phyloP scores from a whole-genome alignment of 2,329 filamentous ascomycete genomes.

The Verticillium albo-atrum region DNA sequence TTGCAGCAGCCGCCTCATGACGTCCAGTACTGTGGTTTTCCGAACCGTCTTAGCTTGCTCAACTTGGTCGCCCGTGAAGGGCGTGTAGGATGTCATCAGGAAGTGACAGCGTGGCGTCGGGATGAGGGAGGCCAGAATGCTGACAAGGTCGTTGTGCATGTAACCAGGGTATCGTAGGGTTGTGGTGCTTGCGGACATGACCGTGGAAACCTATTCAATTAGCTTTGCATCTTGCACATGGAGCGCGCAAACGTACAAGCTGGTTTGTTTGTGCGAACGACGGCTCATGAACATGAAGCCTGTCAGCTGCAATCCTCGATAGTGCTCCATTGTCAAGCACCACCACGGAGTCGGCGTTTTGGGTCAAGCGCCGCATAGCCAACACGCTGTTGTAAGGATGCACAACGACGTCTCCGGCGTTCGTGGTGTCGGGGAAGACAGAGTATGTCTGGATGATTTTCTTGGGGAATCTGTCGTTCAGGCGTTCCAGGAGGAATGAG shows the following conservation, averaged over 20 bases:
- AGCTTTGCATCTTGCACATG: conserved; percentile 4
- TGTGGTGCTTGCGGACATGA: conserved; percentile 97
- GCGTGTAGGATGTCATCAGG: conserved; percentile 96
- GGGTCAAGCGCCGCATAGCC: conserved; percentile 82
- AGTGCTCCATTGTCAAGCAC: conserved; percentile 95
- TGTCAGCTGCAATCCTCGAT: conserved; percentile 88
- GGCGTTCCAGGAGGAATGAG: conserved; percentile 86
- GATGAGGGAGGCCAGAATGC: conserved; percentile 92
- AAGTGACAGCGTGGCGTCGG: conserved; percentile 97
- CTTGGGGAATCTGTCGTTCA: conserved; percentile 97
- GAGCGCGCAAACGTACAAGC: conserved; percentile 51
- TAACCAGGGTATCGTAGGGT: conserved; percentile 96
- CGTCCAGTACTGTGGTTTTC: conserved; percentile 95
- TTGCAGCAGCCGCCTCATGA: conserved; percentile 92
- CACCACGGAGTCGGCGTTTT: conserved; percentile 96
- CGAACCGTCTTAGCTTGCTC: conserved; percentile 96
- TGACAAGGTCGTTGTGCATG: conserved; percentile 99
- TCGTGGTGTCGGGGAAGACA: conserved; percentile 92
- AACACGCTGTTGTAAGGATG: conserved; percentile 98
- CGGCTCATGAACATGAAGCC: conserved; percentile 90
- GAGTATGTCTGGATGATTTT: conserved; percentile 99
- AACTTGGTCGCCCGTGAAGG: conserved; percentile 93
- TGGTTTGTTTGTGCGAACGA: conserved; percentile 98
- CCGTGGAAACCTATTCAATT: conserved; percentile 67
- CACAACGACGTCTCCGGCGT: conserved; percentile 85